A percentile compares a stretch with the other conserved stretches of the same genome.
Evolutionary conservation across 2,329 filamentous ascomycete genomes (phyloP).

Genomic region (Dryadomyces quercus-mongolicae): DNA sequence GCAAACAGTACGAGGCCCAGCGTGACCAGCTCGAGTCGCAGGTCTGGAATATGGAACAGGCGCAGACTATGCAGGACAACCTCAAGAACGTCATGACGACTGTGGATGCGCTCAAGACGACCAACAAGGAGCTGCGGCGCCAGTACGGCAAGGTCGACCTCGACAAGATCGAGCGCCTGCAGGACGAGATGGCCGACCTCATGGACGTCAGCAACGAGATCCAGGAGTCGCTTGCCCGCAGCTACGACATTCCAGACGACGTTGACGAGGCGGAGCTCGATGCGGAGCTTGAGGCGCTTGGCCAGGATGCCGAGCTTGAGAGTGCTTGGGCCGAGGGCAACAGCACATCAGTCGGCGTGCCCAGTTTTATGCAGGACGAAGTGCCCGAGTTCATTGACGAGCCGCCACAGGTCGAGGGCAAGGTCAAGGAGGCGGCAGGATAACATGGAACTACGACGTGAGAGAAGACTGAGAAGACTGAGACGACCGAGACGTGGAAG

Average conservation of each 20-base stretch:
- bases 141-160: conserved; percentile 97
- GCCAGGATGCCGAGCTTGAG: conserved; percentile 87
- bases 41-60: conserved; percentile 99
- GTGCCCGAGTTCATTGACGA: conserved; percentile 89
- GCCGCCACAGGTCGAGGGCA: conserved; percentile 38
- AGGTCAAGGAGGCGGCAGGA: conserved; percentile 10
- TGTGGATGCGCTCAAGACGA: conserved; percentile 93
- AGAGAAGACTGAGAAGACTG: too few species aligned
- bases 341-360: conserved; percentile 42
- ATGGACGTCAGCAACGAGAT: conserved; percentile 98
- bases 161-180: conserved; percentile 92
- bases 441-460: too few species aligned
- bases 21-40: conserved; percentile 89
- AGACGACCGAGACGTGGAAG: too few species aligned
- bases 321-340: conserved; percentile 33
- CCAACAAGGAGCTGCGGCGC: conserved; percentile 80
- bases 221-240: conserved; percentile 80
- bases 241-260: conserved; percentile 92
- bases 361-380: conserved; percentile 84
- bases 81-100: conserved; percentile 98
- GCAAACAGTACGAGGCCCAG: conserved; percentile 88
- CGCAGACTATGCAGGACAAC: conserved; percentile 97
- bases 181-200: conserved; percentile 98
- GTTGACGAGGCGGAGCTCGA: conserved; percentile 95
- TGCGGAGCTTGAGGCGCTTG: conserved; percentile 88